Evolutionary conservation across 176 grass and related monocot genomes (phyloP), one percentile per base, ranked within the genome.

Genomic region (Oryza brachyantha): DNA sequence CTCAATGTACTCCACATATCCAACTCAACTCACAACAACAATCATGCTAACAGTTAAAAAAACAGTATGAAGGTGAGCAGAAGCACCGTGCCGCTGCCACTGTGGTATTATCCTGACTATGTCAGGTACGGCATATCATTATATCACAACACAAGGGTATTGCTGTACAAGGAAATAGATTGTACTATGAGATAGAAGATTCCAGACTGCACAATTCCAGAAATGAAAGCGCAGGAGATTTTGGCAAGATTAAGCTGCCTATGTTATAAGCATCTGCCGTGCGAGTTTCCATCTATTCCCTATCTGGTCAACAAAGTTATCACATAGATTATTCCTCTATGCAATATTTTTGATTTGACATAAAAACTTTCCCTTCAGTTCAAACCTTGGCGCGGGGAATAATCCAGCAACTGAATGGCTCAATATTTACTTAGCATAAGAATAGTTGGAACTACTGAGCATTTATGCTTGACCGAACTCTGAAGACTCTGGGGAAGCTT

Each of bases 391-490:
- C 40, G 0, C 19, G 7, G 10, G 21, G 29, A 17, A 22, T 16
- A 31, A 32, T 11, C 4, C 66, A 19, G 38, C 77, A 80, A 32
- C 46, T 61, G 55, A 4, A 61, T 46, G 71, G 25, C 43, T 71
- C 70, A 3, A 28, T 19, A 46, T 29, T 80, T 59, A 71, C 60
- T 66, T 81, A 74, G 68, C 76, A 29, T 62, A 43, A 73, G 54
- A 78, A 81, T 59, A 59, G 42, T 41, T 84, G 55, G 72, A 58
- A 32, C 63, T 37, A 66, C 58, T 42, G 35, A 27, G 72, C 42
- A 75, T 71, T 84, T 68, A 79, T 84, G 71, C 66, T 77, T 72
- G 13, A 60, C 16, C 16, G 21, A 62, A 54, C n/a, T 42, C 43
- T 67, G 45, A 45, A 65, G 17, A 72, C 65, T 76, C 29, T 14